Conservation (phyloP, 768 basidiomycete species). For the Phanerochaete sordida region DNA sequence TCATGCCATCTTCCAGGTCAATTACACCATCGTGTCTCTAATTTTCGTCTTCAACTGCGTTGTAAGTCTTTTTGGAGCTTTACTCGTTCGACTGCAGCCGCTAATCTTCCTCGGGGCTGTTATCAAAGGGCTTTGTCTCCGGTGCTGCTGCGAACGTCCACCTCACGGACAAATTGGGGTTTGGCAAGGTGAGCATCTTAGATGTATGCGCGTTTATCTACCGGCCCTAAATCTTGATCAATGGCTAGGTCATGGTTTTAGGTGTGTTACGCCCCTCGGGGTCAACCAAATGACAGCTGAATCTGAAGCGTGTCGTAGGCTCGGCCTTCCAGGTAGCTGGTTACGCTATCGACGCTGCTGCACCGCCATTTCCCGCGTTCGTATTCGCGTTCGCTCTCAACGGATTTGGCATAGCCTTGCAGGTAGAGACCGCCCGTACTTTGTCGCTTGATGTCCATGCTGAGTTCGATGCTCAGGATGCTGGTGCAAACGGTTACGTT, state of each 20-base stretch:
- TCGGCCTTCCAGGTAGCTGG: slow-evolving; percentile 49
- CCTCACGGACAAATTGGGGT: slow-evolving; percentile 41
- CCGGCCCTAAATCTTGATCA: not conserved
- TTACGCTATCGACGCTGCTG: slow-evolving; percentile 50
- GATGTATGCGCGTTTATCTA: no score
- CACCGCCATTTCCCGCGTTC: slow-evolving; percentile 63
- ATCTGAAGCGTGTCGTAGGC: slow-evolving; percentile 30
- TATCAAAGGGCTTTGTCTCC: slow-evolving; percentile 43
- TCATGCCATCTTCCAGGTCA: slow-evolving; percentile 29
- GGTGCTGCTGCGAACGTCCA: slow-evolving; percentile 47
- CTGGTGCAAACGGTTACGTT: slow-evolving; percentile 70
- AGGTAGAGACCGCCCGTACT: slow-evolving; percentile 23
- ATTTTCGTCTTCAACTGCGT: slow-evolving; percentile 53
- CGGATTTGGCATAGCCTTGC: slow-evolving; percentile 49
- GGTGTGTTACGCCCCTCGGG: slow-evolving; percentile 20
- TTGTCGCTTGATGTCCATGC: not conserved
- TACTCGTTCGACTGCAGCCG: no score
- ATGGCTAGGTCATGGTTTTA: slow-evolving; percentile 34
- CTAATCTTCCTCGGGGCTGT: no score
- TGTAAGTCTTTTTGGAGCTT: slow-evolving; percentile 24
- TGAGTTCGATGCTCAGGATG: slow-evolving; percentile 49
- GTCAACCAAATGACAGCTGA: not conserved
- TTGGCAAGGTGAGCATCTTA: slow-evolving; percentile 42
- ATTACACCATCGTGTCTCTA: slow-evolving; percentile 53
- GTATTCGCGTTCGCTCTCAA: slow-evolving; percentile 43